Evolutionary conservation across 176 grass and related monocot species (phyloP).

Genomic region (Lolium rigidum): DNA sequence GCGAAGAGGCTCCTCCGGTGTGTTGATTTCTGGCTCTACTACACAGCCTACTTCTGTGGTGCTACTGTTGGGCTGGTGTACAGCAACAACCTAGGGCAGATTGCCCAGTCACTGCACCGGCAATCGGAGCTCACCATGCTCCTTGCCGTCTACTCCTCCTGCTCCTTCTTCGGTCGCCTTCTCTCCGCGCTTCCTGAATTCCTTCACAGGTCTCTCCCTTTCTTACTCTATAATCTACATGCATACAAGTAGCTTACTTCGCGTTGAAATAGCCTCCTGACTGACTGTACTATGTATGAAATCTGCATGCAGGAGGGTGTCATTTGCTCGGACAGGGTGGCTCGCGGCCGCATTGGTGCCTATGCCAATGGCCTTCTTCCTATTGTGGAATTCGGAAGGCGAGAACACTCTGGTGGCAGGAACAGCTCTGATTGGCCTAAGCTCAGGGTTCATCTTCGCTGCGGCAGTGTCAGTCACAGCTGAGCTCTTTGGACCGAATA

Average conservation of each 20-base stretch:
- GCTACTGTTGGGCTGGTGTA: slow-evolving; percentile 88
- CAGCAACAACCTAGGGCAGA: slow-evolving; percentile 95
- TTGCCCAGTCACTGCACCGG: slow-evolving; percentile 69
- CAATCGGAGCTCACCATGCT: slow-evolving; percentile 68
- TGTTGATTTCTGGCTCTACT: slow-evolving; percentile 94
- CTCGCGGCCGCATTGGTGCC: slow-evolving; percentile 64
- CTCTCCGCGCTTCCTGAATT: slow-evolving; percentile 79
- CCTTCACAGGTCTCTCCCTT: slow-evolving; percentile 56
- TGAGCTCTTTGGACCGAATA: slow-evolving; percentile 82
- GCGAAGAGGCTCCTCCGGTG: slow-evolving; percentile 66
- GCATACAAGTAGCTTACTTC: background rate
- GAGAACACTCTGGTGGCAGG: slow-evolving; percentile 53
- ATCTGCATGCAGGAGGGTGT: slow-evolving; percentile 65
- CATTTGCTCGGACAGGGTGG: slow-evolving; percentile 86
- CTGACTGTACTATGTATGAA: background rate
- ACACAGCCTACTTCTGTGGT: slow-evolving; percentile 79
- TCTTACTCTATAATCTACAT: background rate
- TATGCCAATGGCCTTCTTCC: slow-evolving; percentile 78
- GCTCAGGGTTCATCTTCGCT: slow-evolving; percentile 94
- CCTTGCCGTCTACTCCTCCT: slow-evolving; percentile 82
- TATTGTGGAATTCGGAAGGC: slow-evolving; percentile 57
- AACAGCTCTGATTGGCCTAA: slow-evolving; percentile 74
- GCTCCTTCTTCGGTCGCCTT: slow-evolving; percentile 88
- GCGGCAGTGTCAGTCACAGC: slow-evolving; percentile 87
- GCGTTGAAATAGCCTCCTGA: slow-evolving; percentile 1